Conservation (phyloP, 768 basidiomycete species). For the Mycena epipterygia region DNA sequence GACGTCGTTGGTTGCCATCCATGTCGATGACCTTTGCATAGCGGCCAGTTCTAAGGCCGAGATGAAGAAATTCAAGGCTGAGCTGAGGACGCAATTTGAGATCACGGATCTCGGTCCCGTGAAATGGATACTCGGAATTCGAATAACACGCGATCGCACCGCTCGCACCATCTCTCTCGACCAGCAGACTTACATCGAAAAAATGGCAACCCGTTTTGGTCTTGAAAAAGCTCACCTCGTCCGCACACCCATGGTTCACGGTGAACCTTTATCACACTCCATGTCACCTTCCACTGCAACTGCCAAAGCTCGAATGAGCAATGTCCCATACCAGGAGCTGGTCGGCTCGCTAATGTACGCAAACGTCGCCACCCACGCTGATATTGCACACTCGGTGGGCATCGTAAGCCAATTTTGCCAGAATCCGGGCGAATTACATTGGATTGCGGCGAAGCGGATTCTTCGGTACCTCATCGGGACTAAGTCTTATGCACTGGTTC, state of each 20-base stretch:
- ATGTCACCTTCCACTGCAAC: neutral
- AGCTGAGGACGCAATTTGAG: conserved; percentile 21
- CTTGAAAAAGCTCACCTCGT: conserved; percentile 7
- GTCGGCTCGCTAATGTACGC: neutral
- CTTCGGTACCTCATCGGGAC: conserved; percentile 29
- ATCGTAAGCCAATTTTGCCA: neutral
- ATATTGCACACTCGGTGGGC: neutral
- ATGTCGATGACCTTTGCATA: conserved; percentile 44
- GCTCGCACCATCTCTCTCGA: neutral
- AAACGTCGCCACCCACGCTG: neutral
- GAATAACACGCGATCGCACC: conserved; percentile 27
- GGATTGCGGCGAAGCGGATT: too few relatives aligned
- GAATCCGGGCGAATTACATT: too few relatives aligned
- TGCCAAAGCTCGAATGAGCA: neutral
- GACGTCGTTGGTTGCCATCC: conserved; percentile 29
- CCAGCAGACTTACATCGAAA: conserved; percentile 9
- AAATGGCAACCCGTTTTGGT: conserved; percentile 1
- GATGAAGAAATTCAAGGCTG: conserved; percentile 18
- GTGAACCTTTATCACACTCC: neutral
- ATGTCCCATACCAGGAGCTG: neutral
- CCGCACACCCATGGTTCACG: conserved; percentile 2
- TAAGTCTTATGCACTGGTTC: neutral
- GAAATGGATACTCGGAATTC: conserved; percentile 42
- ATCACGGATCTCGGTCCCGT: conserved; percentile 42
- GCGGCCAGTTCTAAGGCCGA: conserved; percentile 11